Evolutionary conservation across 2,329 filamentous ascomycete genomes (phyloP).

Genomic region (Bertia moriformis): DNA sequence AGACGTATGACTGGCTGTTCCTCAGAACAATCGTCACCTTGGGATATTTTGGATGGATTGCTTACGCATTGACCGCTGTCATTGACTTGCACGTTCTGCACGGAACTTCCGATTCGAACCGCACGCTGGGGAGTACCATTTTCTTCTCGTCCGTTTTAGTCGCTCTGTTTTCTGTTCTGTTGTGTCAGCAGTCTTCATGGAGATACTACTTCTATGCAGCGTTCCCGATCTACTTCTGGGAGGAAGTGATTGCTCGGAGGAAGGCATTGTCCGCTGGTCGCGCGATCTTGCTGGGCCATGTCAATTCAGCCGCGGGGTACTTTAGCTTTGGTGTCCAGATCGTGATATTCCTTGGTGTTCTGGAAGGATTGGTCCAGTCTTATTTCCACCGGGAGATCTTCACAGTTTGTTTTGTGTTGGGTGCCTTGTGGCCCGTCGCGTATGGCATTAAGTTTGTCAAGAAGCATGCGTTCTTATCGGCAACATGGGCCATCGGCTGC

Average conservation of each 20-base stretch:
- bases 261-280: conserved; percentile 54
- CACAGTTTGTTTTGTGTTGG: conserved; percentile 64
- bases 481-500: conserved; percentile 66
- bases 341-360: conserved; percentile 54
- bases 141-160: conserved; percentile 67
- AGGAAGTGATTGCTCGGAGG: conserved; percentile 74
- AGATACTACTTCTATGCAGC: conserved; percentile 85
- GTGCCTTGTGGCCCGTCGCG: conserved; percentile 61
- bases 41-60: conserved; percentile 91
- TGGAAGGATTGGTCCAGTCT: conserved; percentile 77
- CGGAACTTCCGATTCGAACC: conserved; percentile 46
- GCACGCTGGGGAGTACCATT: conserved; percentile 41
- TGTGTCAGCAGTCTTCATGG: conserved; percentile 62
- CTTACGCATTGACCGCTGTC: conserved; percentile 77
- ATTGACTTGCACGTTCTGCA: conserved; percentile 77
- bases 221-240: conserved; percentile 93
- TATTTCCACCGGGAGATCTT: conserved; percentile 86
- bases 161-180: conserved; percentile 63
- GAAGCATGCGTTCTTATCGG: conserved; percentile 46
- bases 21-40: conserved; percentile 73
- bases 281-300: conserved; percentile 53
- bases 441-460: conserved; percentile 63
- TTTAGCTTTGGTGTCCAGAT: conserved; percentile 48
- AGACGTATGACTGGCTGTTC: conserved; percentile 98
- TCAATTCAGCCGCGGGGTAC: conserved; percentile 42